Base-by-base conservation (phyloP, 495 filamentous ascomycete genomes). In the Penicillium simplicissimum region DNA sequence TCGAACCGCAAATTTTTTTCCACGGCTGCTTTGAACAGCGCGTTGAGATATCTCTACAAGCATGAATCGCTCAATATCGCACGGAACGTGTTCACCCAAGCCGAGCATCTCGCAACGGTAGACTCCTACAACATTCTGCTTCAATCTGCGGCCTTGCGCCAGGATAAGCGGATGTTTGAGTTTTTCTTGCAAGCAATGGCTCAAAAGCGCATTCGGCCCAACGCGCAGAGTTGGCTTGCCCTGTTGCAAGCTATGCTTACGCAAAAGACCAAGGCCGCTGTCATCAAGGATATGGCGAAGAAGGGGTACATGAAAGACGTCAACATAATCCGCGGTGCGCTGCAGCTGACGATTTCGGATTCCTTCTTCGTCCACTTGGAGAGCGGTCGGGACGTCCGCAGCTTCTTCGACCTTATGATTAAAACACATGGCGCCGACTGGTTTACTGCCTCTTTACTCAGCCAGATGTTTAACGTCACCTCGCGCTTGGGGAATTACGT, bases 91-190 rank as follows among this genome's bases (percentile, higher is more conserved):
- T 73, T 78, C 38, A 45, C 52, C 17, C 53, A 36, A 23, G 68
- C 71, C 52, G 71, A 77, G 49, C 66, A 74, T 57, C 64, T 82
- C 23, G 67, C 71, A 23, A 77, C 77, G 5, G 62, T 70, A 10
- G 73, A 78, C 13, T 79, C 78, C 10, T 81, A 72, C 57, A 82
- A 83, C 36, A 73, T 82, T 25, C 59, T 83, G 19, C 61, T 84
- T 35, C 64, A 68, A 42, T 64, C 62, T 15, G 63, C 73, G 36
- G 79, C 79, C 36, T 58, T 55, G 36, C 69, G 64, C 35, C 76
- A 76, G 55, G 70, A 82, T 63, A 51, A 75, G 21, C 55, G 34
- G 4, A 61, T 57, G 4, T 82, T 82, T 38, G 65, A 63, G 10
- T 37, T 55, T 3, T 55, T 78, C 17, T 52, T 82, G 21, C 42